A percentile compares a stretch with the other conserved stretches of the same genome.
Conservation (phyloP, 2,329 filamentous ascomycete species). For the Trichoderma atroviride region DNA sequence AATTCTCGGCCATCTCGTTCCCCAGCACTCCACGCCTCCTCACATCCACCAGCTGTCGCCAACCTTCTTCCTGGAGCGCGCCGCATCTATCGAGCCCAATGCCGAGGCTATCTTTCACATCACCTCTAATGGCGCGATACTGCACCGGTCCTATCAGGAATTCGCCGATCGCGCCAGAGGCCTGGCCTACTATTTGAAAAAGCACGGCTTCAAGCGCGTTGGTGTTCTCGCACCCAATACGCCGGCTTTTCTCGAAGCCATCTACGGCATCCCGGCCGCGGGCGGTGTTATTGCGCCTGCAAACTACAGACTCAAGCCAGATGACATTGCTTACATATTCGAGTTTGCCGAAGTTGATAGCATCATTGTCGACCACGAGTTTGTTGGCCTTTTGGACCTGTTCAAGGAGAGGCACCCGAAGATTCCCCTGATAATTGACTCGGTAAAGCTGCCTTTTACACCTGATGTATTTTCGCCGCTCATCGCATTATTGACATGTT, state of each 20-base stretch:
- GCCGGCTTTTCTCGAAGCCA: constrained; percentile 86
- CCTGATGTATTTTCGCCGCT: not conserved
- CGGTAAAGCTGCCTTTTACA: constrained; percentile 40
- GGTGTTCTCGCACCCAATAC: constrained; percentile 92
- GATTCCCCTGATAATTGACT: constrained; percentile 75
- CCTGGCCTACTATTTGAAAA: constrained; percentile 82
- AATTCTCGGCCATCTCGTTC: constrained; percentile 56
- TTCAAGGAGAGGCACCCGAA: constrained; percentile 64
- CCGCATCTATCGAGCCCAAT: constrained; percentile 84
- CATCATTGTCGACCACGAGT: constrained; percentile 87
- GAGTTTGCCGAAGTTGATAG: constrained; percentile 82
- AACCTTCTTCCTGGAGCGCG: constrained; percentile 83
- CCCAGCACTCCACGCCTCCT: constrained; percentile 43
- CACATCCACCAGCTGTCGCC: constrained; percentile 82
- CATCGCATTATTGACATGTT: not conserved
- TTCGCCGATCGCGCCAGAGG: constrained; percentile 85
- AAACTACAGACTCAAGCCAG: constrained; percentile 69
- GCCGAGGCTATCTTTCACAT: constrained; percentile 84
- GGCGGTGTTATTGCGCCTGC: constrained; percentile 74
- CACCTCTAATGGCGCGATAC: constrained; percentile 72
- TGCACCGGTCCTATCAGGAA: constrained; percentile 78
- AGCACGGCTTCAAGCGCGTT: constrained; percentile 72
- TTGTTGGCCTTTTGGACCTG: constrained; percentile 65
- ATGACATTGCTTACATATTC: constrained; percentile 91
- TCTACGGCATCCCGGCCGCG: constrained; percentile 83